phyloP scores from a whole-genome alignment of 768 basidiomycete species.

The Termitomyces titanicus region DNA sequence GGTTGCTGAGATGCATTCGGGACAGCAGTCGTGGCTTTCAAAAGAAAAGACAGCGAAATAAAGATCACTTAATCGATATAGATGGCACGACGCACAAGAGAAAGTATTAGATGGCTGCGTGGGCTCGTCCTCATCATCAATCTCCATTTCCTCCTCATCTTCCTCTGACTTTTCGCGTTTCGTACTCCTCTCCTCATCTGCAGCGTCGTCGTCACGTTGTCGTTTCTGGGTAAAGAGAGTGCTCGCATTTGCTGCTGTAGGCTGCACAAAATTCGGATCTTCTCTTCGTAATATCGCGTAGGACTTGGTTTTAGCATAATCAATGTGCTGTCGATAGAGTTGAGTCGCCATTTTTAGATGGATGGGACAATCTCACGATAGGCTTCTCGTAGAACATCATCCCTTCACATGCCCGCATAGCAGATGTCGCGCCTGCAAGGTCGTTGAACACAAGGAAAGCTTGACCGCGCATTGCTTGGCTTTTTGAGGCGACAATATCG shows the following conservation, averaged over 20 bases:
- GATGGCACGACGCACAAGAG: constrained; percentile 43
- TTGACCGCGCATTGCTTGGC: constrained; percentile 84
- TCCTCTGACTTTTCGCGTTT: constrained; percentile 73
- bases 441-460: constrained; percentile 96
- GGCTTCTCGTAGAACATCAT: constrained; percentile 93
- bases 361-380: constrained; percentile 54
- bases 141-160: constrained; percentile 92
- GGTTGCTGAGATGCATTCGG: constrained; percentile 51
- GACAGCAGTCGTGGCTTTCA: constrained; percentile 34
- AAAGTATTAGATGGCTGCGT: constrained; percentile 33
- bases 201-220: constrained; percentile 58
- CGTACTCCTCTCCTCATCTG: constrained; percentile 47
- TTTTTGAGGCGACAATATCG: constrained; percentile 90
- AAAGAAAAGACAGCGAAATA: constrained; percentile 27
- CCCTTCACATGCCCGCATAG: constrained; percentile 90
- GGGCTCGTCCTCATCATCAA: constrained; percentile 82
- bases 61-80: constrained; percentile 20
- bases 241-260: constrained; percentile 60
- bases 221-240: constrained; percentile 51
- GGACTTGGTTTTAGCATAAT: constrained; percentile 87
- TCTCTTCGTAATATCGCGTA: constrained; percentile 77
- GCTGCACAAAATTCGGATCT: constrained; percentile 79
- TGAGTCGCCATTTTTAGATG: constrained; percentile 5
- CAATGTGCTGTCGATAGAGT: constrained; percentile 62
- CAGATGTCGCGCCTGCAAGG: constrained; percentile 85